These are phyloP conservation scores for Coemansia nantahalensis DNA, from an alignment of 192 early-diverging fungal species.

Conservation along the genomic window DNA sequence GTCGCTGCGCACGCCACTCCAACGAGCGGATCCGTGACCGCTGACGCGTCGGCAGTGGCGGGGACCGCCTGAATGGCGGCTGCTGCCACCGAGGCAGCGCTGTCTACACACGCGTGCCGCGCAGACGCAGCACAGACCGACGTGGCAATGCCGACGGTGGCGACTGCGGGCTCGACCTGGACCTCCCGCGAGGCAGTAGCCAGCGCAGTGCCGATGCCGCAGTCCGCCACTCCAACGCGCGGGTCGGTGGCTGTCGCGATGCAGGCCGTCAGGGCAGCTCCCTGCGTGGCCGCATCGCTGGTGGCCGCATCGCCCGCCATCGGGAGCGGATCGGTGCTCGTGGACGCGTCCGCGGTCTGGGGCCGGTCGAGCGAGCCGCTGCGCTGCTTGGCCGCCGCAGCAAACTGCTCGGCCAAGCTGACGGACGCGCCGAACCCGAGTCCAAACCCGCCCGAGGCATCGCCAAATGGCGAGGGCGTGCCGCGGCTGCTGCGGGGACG, in stretches of 20 bases:
- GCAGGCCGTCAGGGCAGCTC: background rate
- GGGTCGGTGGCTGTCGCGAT: slow-evolving; percentile 1
- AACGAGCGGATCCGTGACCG: too few species aligned
- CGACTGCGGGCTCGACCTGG: too few species aligned
- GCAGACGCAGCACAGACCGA: too few species aligned
- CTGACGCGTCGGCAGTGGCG: too few species aligned
- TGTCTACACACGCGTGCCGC: too few species aligned
- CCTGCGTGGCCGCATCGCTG: slow-evolving; percentile 9
- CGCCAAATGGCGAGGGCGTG: slow-evolving; percentile 27
- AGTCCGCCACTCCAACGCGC: too few species aligned
- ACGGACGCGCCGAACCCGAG: slow-evolving; percentile 39
- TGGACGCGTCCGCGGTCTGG: slow-evolving; percentile 34
- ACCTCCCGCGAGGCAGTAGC: too few species aligned
- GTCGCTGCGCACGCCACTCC: too few species aligned
- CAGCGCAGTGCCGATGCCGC: too few species aligned
- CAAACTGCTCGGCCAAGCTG: slow-evolving; percentile 41
- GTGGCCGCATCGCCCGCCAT: slow-evolving; percentile 1
- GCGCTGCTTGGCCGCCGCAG: slow-evolving; percentile 15
- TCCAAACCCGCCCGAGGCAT: slow-evolving; percentile 27
- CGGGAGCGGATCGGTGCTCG: slow-evolving; percentile 19
- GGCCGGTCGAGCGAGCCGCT: slow-evolving; percentile 12
- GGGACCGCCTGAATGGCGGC: too few species aligned
- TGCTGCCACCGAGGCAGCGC: too few species aligned
- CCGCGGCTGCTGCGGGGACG: slow-evolving; percentile 31
- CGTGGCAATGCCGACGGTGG: too few species aligned